These are phyloP conservation scores for Metschnikowia arizonensis DNA, from an alignment of 805 yeast species.

Conservation along the genomic window DNA sequence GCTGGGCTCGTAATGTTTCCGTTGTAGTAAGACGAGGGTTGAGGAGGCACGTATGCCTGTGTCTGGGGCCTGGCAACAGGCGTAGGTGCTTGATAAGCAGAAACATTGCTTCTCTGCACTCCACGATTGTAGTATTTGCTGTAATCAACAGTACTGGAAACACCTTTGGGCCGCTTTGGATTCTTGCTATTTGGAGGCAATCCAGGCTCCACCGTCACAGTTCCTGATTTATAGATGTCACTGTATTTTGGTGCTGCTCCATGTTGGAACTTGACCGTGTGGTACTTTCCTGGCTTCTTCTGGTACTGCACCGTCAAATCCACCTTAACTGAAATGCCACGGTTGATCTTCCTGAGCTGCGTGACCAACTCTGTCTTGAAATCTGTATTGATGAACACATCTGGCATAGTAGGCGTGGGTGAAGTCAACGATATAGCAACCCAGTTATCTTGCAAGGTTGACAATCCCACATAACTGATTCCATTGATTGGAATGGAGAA, in stretches of 20 bases:
- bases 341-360: conserved; percentile 59
- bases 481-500: conserved; percentile 54
- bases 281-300: conserved; percentile 86
- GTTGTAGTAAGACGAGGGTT: conserved; percentile 16
- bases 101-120: conserved; percentile 11
- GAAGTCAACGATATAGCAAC: conserved; percentile 56
- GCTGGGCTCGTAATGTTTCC: conserved; percentile 9
- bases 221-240: conserved; percentile 84
- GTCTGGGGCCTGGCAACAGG: conserved; percentile 15
- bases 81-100: conserved; percentile 15
- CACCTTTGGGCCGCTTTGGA: conserved; percentile 70
- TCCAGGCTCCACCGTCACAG: conserved; percentile 78
- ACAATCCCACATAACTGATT: conserved; percentile 62
- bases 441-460: conserved; percentile 90
- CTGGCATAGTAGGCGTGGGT: conserved; percentile 58
- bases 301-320: conserved; percentile 75
- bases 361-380: conserved; percentile 89
- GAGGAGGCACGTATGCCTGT: conserved; percentile 15
- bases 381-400: conserved; percentile 70
- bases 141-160: conserved; percentile 36
- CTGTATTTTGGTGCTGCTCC: conserved; percentile 56
- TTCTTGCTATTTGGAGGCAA: conserved; percentile 68
- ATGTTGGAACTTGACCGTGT: conserved; percentile 63
- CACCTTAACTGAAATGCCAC: conserved; percentile 56
- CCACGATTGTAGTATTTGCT: conserved; percentile 40